Conservation (phyloP, 1,284 basidiomycete species). For the Rhodotorula sp. region DNA sequence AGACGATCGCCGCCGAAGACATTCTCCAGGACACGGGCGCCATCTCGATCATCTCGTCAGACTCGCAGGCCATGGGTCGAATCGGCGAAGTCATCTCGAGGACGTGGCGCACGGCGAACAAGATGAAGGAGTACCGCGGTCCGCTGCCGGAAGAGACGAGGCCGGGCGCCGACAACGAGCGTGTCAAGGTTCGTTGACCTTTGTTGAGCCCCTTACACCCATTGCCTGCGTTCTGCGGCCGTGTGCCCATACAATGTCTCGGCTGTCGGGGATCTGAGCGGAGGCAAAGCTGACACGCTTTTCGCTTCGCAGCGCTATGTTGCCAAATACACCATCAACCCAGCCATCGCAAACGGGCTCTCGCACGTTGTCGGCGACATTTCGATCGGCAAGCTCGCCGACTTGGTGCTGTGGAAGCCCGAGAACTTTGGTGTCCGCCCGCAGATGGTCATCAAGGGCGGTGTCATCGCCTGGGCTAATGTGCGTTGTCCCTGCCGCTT, state of each 20-base stretch:
- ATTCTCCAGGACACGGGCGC: conserved; percentile 92
- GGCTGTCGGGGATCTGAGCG: no score
- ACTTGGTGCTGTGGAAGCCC: conserved; percentile 92
- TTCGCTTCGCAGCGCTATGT: conserved; percentile 63
- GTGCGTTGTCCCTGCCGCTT: conserved; percentile 50
- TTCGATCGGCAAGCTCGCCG: conserved; percentile 78
- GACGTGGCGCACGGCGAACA: conserved; percentile 96
- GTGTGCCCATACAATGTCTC: neutral
- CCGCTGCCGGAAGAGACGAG: conserved; percentile 65
- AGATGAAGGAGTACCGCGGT: conserved; percentile 81
- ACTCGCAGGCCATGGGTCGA: conserved; percentile 92
- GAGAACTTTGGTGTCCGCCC: conserved; percentile 89
- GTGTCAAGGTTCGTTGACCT: conserved; percentile 69
- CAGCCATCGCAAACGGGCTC: conserved; percentile 92
- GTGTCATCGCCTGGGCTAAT: conserved; percentile 86
- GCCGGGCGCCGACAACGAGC: conserved; percentile 75
- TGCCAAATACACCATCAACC: conserved; percentile 96
- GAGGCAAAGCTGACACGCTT: no score
- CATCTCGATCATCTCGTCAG: conserved; percentile 91
- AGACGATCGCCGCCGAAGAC: conserved; percentile 97
- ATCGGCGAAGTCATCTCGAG: conserved; percentile 91
- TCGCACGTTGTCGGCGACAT: conserved; percentile 84
- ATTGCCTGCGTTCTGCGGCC: neutral
- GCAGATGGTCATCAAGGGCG: conserved; percentile 90
- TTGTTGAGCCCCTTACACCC: neutral